A percentile compares a stretch with the other conserved stretches of the same genome.
Evolutionary conservation across 1,284 basidiomycete genomes (phyloP).

Genomic region (Bondarzewia mesenterica): DNA sequence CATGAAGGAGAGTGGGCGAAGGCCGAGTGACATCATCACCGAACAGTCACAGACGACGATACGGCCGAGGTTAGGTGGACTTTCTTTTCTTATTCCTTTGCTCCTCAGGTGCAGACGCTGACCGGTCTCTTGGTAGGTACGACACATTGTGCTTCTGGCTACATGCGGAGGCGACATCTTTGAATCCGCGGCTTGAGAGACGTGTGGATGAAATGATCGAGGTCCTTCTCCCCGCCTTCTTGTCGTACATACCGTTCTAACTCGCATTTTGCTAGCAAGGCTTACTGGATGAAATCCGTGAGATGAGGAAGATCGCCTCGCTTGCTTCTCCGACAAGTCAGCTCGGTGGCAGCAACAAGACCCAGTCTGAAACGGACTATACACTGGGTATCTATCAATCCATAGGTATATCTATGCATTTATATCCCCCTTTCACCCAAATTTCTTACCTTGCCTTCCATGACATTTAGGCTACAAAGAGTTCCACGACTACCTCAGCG

Average conservation of each 20-base stretch:
- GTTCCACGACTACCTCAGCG: conserved; percentile 1
- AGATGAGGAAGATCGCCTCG: conserved; percentile 1
- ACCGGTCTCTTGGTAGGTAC: conserved; percentile 43
- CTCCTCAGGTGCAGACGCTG: background rate
- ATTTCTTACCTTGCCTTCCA: background rate
- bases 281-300: conserved; percentile 8
- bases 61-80: conserved; percentile 38
- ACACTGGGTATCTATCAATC: conserved; percentile 89
- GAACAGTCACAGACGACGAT: conserved; percentile 47
- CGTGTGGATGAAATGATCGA: conserved; percentile 89
- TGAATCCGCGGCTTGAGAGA: conserved; percentile 67
- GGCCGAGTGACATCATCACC: conserved; percentile 61
- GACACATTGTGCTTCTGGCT: conserved; percentile 89
- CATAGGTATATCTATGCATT: conserved; percentile 59
- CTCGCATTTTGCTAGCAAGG: conserved; percentile 10
- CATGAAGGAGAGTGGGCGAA: conserved; percentile 64
- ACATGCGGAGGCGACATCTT: conserved; percentile 61
- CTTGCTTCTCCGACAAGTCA: conserved; percentile 1
- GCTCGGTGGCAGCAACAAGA: background rate
- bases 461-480: conserved; percentile 6
- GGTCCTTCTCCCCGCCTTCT: conserved; percentile 29
- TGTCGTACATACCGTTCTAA: conserved; percentile 7
- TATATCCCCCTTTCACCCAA: background rate
- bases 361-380: conserved; percentile 35
- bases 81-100: background rate